Evolutionary conservation across 139 green algal genomes (phyloP).

Genomic region (Chlorella sp.): DNA sequence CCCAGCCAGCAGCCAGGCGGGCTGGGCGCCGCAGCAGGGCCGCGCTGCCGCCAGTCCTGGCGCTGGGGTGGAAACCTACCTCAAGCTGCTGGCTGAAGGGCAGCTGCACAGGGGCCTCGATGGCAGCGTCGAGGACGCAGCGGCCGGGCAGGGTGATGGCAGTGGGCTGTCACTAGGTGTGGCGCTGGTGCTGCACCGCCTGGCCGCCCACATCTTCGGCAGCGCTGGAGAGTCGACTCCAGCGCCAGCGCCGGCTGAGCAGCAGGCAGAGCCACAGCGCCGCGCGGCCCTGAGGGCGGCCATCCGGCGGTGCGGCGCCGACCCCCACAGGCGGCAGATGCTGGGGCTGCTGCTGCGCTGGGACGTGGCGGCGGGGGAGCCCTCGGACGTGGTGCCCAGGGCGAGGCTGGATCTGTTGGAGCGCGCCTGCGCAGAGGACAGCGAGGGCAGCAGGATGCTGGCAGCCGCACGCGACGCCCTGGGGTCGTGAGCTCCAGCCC

Average conservation of each 20-base stretch:
- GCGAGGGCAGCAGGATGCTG: no score
- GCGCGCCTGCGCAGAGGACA: slow-evolving; percentile 4
- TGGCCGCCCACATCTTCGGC: slow-evolving; percentile 23
- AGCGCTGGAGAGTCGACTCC: background rate
- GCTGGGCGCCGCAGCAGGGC: background rate
- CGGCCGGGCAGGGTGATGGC: background rate
- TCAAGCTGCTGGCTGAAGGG: slow-evolving; percentile 19
- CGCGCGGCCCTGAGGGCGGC: slow-evolving; percentile 7
- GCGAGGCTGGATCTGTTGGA: background rate
- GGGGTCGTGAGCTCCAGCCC: background rate
- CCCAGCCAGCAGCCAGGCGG: background rate
- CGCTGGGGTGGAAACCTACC: background rate
- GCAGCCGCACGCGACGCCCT: background rate
- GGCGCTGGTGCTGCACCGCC: slow-evolving; percentile 29
- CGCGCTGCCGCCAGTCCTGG: background rate
- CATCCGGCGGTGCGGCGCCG: slow-evolving; percentile 10
- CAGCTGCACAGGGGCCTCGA: background rate
- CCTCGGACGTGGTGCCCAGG: slow-evolving; percentile 9
- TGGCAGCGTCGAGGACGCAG: no score
- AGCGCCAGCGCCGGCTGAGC: background rate
- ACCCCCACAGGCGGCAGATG: background rate
- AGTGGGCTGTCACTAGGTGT: background rate
- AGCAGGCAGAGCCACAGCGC: background rate
- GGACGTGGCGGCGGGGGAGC: background rate
- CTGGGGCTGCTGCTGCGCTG: slow-evolving; percentile 33